Evolutionary conservation across 2,329 filamentous ascomycete genomes (phyloP), one percentile per base, ranked within the genome.

Genomic region (Rhytidhysteron rufulum): DNA sequence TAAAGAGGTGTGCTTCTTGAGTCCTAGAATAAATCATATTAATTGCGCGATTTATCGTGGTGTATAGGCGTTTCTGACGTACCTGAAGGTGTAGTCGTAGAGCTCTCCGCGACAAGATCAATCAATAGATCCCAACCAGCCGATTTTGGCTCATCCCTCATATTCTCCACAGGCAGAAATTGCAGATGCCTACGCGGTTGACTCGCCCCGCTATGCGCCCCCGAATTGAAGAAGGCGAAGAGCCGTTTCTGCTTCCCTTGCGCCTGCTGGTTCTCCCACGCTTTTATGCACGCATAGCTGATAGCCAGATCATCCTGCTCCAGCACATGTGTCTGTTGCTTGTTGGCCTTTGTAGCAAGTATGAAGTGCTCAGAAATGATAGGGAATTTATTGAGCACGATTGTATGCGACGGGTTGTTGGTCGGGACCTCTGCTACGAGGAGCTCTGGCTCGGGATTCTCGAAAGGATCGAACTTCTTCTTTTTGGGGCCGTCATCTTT

Each of bases 351-450:
- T 0, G 85, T 88, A 0, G 80, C 77, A 34, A 88, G 73, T 50
- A 88, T 86, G 57, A 85, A 86, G 65, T 88, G 85, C 52, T 82
- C 74, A 0, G 78, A 75, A 24, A 86, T 82, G 35, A 88, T 66
- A 35, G 85, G 83, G 52, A 85, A 88, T 62, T 88, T 88, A 70
- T 88, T 88, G 30, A 88, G 69, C 1, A 88, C 78, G 31, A 88
- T 71, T 43, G 75, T 72, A 60, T 88, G 83, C 7, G 68, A 61
- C 0, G 78, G 68, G 18, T 58, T 45, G 5, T 39, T 37, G 3
- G 44, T 24, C 1, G 64, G 69, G 6, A 85, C 54, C 13, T 74
- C 61, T 31, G 82, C 63, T 27, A 83, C 68, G 41, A 84, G 73
- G 8, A 78, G 67, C 4, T 73, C 68, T 3, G 68, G 53, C 0